phyloP scores from a whole-genome alignment of 176 grass and related monocot species.

The Aegilops bicornis region DNA sequence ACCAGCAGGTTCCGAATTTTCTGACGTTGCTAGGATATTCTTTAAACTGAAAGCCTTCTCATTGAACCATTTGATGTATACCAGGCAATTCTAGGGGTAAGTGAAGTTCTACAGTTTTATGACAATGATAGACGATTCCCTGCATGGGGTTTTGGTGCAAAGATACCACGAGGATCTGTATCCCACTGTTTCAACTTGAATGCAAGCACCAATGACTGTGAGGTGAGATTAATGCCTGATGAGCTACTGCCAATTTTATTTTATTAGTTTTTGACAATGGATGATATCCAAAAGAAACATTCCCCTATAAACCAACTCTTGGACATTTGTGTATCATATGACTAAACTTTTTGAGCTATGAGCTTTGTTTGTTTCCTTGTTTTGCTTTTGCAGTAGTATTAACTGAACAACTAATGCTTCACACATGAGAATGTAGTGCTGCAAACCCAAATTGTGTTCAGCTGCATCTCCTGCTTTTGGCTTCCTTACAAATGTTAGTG shows the following conservation, averaged over 20 bases:
- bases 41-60: background rate
- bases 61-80: constrained; percentile 13
- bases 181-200: constrained; percentile 98
- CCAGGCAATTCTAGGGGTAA: constrained; percentile 81
- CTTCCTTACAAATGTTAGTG: background rate
- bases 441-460: background rate
- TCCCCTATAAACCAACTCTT: constrained; percentile 4
- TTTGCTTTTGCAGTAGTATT: background rate
- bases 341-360: background rate
- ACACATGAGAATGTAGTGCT: background rate
- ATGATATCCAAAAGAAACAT: background rate
- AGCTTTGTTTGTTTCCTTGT: constrained; percentile 4
- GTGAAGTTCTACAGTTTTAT: constrained; percentile 93
- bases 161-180: constrained; percentile 39
- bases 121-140: constrained; percentile 82
- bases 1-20: constrained; percentile 69
- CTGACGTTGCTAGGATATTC: background rate
- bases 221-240: constrained; percentile 45
- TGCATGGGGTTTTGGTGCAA: constrained; percentile 96
- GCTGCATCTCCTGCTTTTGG: background rate
- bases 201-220: constrained; percentile 42
- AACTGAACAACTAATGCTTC: background rate
- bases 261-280: background rate
- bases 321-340: background rate
- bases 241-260: constrained; percentile 9